These are phyloP conservation scores for Ceratobasidium sp. DNA, from an alignment of 1,284 basidiomycete species.

Conservation along the genomic window DNA sequence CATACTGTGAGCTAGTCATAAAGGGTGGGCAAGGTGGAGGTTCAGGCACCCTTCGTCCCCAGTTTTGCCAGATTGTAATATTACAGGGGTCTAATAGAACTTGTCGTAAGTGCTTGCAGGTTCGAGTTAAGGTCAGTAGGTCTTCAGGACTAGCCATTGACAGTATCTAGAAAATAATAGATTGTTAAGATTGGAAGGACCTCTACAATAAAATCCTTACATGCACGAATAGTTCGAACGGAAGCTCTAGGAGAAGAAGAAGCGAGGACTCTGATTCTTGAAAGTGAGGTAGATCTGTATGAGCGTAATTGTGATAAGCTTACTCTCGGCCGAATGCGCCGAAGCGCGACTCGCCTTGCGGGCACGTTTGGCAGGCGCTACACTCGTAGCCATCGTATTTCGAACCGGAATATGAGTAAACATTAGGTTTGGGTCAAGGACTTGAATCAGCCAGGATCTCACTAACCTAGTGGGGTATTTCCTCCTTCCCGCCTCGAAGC, in stretches of 20 bases:
- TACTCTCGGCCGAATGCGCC: neutral
- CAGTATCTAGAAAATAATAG: neutral
- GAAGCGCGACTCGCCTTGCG: neutral
- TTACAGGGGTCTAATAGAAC: neutral
- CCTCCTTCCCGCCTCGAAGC: slow-evolving; percentile 1
- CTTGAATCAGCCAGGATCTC: neutral
- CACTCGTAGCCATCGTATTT: neutral
- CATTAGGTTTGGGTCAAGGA: neutral
- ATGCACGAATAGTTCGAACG: neutral
- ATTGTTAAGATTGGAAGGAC: neutral
- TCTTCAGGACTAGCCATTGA: neutral
- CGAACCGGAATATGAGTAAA: neutral
- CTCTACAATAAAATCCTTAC: neutral
- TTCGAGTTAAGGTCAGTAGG: neutral
- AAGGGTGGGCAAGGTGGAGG: slow-evolving; percentile 50
- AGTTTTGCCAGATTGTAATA: neutral
- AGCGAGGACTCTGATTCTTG: neutral
- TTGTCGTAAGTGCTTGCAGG: neutral
- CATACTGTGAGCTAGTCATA: slow-evolving; percentile 51
- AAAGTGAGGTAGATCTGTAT: neutral
- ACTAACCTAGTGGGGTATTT: neutral
- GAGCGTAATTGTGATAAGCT: neutral
- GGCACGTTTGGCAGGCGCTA: neutral
- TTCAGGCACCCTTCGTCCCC: neutral
- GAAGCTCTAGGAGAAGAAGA: neutral